Base-by-base conservation (phyloP, 1,139 yeast species). In the Pichia sp. region DNA sequence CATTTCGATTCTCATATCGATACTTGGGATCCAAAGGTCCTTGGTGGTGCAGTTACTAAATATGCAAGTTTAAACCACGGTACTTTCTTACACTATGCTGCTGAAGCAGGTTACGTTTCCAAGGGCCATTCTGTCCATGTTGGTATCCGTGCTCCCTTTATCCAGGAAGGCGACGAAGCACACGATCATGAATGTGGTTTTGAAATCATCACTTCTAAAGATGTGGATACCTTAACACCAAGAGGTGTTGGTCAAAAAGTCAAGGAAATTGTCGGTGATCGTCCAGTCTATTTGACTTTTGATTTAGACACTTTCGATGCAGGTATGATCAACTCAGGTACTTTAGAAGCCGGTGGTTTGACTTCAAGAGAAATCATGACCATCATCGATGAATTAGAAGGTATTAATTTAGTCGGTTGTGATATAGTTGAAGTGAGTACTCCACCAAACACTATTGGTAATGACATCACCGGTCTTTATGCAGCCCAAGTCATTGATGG, bases 361-460 rank as follows among this genome's bases (percentile, higher is more conserved):
- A 69, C 75, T 3, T 66, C 75, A 1, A 62, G 83, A 45, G 83
- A 78, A 55, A 63, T 77, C n/a, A 58, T 76, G 50, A 66, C 70
- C 18, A 66, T 78, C 7, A 58, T 78, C 38, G 78, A 75, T 49
- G 79, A 76, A 1, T 62, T 78, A 18, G 71, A 69, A 52, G 82
- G 81, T 0, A 58, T 77, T 34, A 66, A 76, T 44, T 51, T 77
- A 32, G 70, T 78, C 8, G 83, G 83, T 1, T 79, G 75, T 15
- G 83, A 78, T 55, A 73, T 78, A n/a, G 83, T 77, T 5, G 83
- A 78, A 58, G 82, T 77, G 2, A 71, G 76, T 53, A 81, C 83
- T 2, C 77, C 80, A 0, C 77, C 68, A 45, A 81, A 76, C 53
- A 66, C 75, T 21, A 40, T 50, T 18, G 74, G 71, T 47, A 66